Evolutionary conservation across 176 grass and related monocot species (phyloP).

Genomic region (Cenchrus fungigraminus): DNA sequence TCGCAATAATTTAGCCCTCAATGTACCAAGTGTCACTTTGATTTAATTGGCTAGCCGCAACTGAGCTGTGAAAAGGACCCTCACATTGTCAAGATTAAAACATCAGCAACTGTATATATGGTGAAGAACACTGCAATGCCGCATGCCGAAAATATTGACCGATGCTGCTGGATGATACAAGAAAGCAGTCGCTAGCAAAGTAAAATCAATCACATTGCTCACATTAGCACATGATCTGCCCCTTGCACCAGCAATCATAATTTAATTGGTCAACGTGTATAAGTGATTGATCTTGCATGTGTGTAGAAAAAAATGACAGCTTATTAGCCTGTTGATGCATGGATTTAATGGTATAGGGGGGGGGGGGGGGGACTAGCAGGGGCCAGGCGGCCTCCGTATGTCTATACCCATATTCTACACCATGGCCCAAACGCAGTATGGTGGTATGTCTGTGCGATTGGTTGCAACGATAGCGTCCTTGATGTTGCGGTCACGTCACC

Average conservation of each 20-base stretch:
- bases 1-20: too few relatives aligned
- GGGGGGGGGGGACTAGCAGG: too few relatives aligned
- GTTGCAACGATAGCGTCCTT: not conserved
- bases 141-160: slow-evolving; percentile 1
- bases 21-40: too few relatives aligned
- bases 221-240: not conserved
- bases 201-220: not conserved
- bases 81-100: not conserved
- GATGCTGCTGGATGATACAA: not conserved
- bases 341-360: not conserved
- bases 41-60: too few relatives aligned
- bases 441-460: not conserved
- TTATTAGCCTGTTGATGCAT: not conserved
- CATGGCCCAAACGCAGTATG: not conserved
- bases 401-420: too few relatives aligned
- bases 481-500: not conserved
- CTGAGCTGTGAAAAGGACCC: not conserved
- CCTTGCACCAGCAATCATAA: not conserved
- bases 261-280: not conserved
- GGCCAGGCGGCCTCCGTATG: too few relatives aligned
- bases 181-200: not conserved
- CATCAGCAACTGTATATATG: not conserved
- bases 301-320: not conserved
- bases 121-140: not conserved
- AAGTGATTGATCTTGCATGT: not conserved